phyloP scores from a whole-genome alignment of 2,329 filamentous ascomycete genomes.

The Tolypocladium pustulatum region DNA sequence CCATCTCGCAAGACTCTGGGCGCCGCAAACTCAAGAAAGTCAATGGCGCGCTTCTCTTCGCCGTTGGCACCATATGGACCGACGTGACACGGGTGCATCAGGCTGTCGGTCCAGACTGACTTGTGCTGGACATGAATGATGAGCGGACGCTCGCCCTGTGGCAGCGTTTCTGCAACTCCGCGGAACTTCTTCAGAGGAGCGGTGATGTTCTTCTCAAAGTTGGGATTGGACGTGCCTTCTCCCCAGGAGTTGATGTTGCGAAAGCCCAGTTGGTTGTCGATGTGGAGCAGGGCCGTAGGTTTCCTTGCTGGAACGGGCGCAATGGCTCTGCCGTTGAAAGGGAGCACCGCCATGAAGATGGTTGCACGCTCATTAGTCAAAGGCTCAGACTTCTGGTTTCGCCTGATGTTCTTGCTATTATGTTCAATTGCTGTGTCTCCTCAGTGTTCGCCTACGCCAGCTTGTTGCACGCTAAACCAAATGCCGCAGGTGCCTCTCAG shows the following conservation, averaged over 20 bases:
- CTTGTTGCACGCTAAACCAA: background rate
- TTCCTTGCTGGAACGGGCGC: background rate
- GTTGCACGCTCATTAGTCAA: background rate
- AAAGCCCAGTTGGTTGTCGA: background rate
- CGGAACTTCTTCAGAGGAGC: constrained; percentile 2
- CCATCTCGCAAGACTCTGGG: constrained; percentile 1
- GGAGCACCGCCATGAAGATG: background rate
- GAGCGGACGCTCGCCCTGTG: background rate
- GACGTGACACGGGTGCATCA: constrained; percentile 1
- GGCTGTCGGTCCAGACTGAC: constrained; percentile 4
- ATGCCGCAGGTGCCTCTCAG: background rate
- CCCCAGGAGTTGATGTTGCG: background rate
- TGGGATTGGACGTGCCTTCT: background rate
- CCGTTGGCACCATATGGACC: constrained; percentile 4
- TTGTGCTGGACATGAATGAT: constrained; percentile 7
- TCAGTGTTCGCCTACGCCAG: background rate
- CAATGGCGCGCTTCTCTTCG: constrained; percentile 4
- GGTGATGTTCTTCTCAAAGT: constrained; percentile 4
- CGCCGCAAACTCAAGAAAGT: constrained; percentile 6
- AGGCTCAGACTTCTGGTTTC: background rate
- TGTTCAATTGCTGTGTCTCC: background rate
- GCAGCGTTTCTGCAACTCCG: background rate
- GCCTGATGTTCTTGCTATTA: background rate
- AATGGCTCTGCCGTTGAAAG: background rate
- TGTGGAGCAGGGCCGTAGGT: background rate